Conservation (phyloP, 208 protist species). For the Leishmania braziliensis region DNA sequence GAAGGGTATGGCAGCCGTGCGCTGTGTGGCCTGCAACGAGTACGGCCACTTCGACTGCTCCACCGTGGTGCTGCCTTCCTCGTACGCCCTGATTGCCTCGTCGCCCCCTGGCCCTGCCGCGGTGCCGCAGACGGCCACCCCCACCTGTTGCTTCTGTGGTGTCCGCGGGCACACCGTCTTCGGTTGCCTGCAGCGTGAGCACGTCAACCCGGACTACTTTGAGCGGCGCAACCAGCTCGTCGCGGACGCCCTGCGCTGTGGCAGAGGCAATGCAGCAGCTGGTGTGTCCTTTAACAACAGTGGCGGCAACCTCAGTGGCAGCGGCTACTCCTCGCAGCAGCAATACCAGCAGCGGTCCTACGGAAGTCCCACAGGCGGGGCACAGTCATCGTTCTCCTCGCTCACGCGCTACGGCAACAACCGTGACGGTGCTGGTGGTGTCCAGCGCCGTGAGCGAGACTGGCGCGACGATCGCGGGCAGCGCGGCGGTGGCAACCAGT, state of each 20-base stretch:
- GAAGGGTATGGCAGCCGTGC: constrained; percentile 51
- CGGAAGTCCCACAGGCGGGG: not conserved
- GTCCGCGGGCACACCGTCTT: constrained; percentile 66
- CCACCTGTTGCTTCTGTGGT: constrained; percentile 69
- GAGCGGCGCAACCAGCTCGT: constrained; percentile 34
- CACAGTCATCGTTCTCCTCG: not conserved
- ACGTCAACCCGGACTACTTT: constrained; percentile 52
- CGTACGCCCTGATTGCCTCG: not conserved
- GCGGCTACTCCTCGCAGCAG: constrained; percentile 9
- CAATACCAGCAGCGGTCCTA: constrained; percentile 12
- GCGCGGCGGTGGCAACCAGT: constrained; percentile 3
- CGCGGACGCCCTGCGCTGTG: constrained; percentile 2
- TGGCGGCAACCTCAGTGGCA: constrained; percentile 6
- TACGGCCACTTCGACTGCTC: constrained; percentile 79
- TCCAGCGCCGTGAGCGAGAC: constrained; percentile 28
- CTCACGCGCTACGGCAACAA: constrained; percentile 10
- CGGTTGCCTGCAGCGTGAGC: constrained; percentile 54
- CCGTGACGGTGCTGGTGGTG: constrained; percentile 1
- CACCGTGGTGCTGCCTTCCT: constrained; percentile 5
- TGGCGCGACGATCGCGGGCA: constrained; percentile 16
- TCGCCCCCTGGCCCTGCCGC: constrained; percentile 7
- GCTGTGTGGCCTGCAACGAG: constrained; percentile 59
- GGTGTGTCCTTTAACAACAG: constrained; percentile 10
- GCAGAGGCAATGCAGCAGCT: not conserved
- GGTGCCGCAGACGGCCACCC: constrained; percentile 18